These are phyloP conservation scores for Dujonia santamariae DNA, from an alignment of 1,139 yeast genomes.

Conservation along the genomic window DNA sequence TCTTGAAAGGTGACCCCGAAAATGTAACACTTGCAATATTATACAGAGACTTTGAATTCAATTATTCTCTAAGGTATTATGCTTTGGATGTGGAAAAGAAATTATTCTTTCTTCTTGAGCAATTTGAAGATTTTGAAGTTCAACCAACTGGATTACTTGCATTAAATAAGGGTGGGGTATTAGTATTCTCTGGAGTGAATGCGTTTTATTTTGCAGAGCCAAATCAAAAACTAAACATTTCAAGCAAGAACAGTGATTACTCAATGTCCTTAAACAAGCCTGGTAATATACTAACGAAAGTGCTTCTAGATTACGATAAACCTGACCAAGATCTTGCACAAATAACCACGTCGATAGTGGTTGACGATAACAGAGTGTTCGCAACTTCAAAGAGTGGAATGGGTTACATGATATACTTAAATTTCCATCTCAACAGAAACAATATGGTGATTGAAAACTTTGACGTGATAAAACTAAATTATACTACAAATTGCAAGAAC, in stretches of 20 bases:
- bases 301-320: not conserved
- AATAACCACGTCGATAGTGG: constrained; percentile 2
- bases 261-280: constrained; percentile 11
- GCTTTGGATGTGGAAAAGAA: constrained; percentile 11
- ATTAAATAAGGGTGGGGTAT: constrained; percentile 22
- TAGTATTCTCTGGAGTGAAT: constrained; percentile 26
- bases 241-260: constrained; percentile 5
- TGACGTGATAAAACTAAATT: constrained; percentile 27
- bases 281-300: constrained; percentile 13
- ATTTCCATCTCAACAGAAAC: constrained; percentile 8
- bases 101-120: constrained; percentile 17
- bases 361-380: constrained; percentile 19
- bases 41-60: constrained; percentile 35
- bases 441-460: constrained; percentile 17
- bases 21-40: constrained; percentile 23
- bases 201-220: constrained; percentile 32
- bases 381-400: constrained; percentile 30
- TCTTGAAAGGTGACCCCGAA: not conserved
- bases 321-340: constrained; percentile 3
- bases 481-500: constrained; percentile 24
- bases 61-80: constrained; percentile 31
- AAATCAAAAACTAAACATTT: constrained; percentile 1
- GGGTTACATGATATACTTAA: constrained; percentile 25
- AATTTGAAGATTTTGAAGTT: constrained; percentile 33
- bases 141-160: constrained; percentile 31